A percentile compares a stretch with the other conserved stretches of the same genome.
Evolutionary conservation across 441 rosid genomes (phyloP).

Genomic region (Metrosideros polymorpha): DNA sequence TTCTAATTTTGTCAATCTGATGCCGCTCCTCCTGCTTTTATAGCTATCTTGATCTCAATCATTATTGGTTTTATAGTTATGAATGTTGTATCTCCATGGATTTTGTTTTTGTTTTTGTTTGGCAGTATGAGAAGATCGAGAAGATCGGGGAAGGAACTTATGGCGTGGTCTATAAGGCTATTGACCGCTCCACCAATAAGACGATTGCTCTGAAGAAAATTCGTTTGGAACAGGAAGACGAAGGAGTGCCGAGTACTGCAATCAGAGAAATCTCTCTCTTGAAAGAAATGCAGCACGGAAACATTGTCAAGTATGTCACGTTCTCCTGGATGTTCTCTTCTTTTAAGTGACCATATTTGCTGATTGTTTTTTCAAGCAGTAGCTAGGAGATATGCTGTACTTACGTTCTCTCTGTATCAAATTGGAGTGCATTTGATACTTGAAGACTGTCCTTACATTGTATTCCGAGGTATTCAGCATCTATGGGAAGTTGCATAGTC

Average conservation of each 20-base stretch:
- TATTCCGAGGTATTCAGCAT: background rate
- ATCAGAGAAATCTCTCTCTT: slow-evolving; percentile 79
- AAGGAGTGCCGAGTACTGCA: slow-evolving; percentile 91
- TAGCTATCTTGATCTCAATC: background rate
- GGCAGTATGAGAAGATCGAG: background rate
- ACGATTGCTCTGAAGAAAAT: slow-evolving; percentile 15
- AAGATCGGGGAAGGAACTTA: background rate
- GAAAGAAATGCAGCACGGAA: slow-evolving; percentile 95
- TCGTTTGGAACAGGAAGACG: slow-evolving; percentile 78
- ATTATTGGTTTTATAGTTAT: background rate
- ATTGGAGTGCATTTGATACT: background rate
- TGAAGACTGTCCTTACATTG: background rate
- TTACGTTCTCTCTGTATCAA: background rate
- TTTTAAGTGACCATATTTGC: background rate
- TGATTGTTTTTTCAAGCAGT: background rate
- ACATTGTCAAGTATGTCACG: slow-evolving; percentile 62
- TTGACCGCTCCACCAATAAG: background rate
- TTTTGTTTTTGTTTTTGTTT: background rate
- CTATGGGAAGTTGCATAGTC: background rate
- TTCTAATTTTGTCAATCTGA: background rate
- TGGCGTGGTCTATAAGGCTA: background rate
- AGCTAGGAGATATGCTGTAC: background rate
- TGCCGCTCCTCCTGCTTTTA: background rate
- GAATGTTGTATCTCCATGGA: background rate
- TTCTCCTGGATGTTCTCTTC: background rate